A percentile compares a stretch with the other conserved stretches of the same genome.
phyloP scores from a whole-genome alignment of 345 rosid genomes.

The sweet orange (Citrus sinensis) region DNA sequence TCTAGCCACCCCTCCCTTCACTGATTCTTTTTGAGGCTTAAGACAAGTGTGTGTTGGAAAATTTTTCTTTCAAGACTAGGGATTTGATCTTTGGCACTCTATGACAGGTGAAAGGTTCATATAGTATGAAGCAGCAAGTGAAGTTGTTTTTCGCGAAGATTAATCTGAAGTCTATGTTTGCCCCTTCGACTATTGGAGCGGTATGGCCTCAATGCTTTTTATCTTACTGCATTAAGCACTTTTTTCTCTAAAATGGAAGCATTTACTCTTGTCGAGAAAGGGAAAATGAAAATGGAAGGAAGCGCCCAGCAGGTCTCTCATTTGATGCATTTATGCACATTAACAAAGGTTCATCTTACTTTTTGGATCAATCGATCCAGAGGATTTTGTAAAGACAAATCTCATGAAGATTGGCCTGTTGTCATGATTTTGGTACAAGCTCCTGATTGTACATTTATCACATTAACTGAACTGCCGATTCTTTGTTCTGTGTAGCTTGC shows the following conservation, averaged over 20 bases:
- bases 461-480: background rate
- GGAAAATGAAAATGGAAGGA: background rate
- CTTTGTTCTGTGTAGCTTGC: slow-evolving; percentile 35
- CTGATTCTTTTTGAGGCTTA: background rate
- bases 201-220: slow-evolving; percentile 23
- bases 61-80: background rate
- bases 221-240: background rate
- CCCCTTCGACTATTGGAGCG: slow-evolving; percentile 58
- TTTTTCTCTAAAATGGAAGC: background rate
- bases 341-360: background rate
- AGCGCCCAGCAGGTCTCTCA: background rate
- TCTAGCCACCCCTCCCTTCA: background rate
- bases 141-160: slow-evolving; percentile 18
- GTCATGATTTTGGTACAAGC: background rate
- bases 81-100: slow-evolving; percentile 13
- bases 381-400: background rate
- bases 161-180: slow-evolving; percentile 46
- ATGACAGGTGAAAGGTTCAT: slow-evolving; percentile 27
- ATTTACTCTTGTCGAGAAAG: background rate
- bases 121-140: slow-evolving; percentile 24
- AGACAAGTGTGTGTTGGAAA: background rate
- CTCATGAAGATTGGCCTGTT: background rate
- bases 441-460: background rate
- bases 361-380: background rate
- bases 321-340: background rate